A percentile compares a stretch with the other conserved stretches of the same genome.
Evolutionary conservation across 352 stramenopile species (phyloP).

Genomic region (Pythium dissotocum): DNA sequence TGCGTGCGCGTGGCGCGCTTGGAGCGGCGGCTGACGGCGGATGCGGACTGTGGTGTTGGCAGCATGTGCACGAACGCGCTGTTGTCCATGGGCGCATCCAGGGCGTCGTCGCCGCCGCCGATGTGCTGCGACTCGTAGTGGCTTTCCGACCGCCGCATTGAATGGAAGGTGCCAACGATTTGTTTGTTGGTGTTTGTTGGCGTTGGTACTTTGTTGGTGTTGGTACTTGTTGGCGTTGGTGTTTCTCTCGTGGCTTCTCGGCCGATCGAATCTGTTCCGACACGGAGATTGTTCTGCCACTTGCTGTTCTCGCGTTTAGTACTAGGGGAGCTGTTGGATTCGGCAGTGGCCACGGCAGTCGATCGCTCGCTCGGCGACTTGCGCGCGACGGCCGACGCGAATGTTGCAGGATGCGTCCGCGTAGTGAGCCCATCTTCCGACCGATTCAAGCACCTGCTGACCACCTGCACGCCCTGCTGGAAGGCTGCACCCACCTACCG

Average conservation of each 20-base stretch:
- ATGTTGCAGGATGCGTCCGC: background rate
- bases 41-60: slow-evolving; percentile 11
- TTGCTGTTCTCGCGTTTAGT: background rate
- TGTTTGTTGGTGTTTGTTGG: background rate
- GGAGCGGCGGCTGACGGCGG: slow-evolving; percentile 7
- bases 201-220: background rate
- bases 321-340: background rate
- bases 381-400: background rate
- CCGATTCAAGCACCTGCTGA: slow-evolving; percentile 3
- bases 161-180: background rate
- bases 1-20: slow-evolving; percentile 7
- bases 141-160: background rate
- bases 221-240: background rate
- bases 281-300: background rate
- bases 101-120: background rate
- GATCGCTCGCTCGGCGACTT: background rate
- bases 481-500: background rate
- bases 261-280: background rate
- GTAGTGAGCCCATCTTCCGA: background rate
- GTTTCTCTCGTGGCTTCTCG: background rate
- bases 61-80: slow-evolving; percentile 14
- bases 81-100: background rate
- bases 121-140: slow-evolving; percentile 16
- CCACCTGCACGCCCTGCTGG: background rate
- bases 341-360: background rate